Percentiles rank a stretch among this genome's conserved stretches.
Conservation (phyloP, 2,329 filamentous ascomycete species). For the Neopestalotiopsis sp. region DNA sequence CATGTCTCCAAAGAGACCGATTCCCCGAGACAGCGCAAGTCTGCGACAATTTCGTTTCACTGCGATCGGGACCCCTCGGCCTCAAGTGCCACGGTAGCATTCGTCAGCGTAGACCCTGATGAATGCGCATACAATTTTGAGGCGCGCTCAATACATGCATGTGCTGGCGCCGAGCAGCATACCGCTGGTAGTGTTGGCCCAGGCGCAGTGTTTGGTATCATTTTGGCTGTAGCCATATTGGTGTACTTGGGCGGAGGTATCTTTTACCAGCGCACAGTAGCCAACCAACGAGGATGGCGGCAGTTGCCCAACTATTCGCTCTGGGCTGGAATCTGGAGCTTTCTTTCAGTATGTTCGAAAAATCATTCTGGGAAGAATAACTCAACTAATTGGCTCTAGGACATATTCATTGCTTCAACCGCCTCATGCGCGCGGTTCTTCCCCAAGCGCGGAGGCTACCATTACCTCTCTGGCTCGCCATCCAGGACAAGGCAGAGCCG, state of each 20-base stretch:
- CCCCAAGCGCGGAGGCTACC: conserved; percentile 70
- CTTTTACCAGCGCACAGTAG: conserved; percentile 93
- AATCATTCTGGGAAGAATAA: conserved; percentile 17
- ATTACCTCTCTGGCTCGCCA: conserved; percentile 61
- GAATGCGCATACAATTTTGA: conserved; percentile 97
- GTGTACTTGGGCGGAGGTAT: conserved; percentile 93
- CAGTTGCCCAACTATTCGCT: conserved; percentile 93
- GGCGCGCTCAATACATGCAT: conserved; percentile 83
- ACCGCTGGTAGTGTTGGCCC: conserved; percentile 75
- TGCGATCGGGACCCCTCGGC: conserved; percentile 83
- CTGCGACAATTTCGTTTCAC: conserved; percentile 88
- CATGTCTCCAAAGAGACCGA: conserved; percentile 32
- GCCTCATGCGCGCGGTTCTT: conserved; percentile 73
- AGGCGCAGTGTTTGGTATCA: conserved; percentile 84
- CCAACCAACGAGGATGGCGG: conserved; percentile 92
- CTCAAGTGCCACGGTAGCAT: conserved; percentile 74
- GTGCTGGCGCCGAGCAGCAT: conserved; percentile 69
- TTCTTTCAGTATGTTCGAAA: conserved; percentile 73
- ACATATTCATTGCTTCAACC: conserved; percentile 69
- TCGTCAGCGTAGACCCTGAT: conserved; percentile 82
- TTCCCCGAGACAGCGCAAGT: conserved; percentile 62
- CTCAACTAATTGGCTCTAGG: conserved; percentile 42
- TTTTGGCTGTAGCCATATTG: conserved; percentile 75
- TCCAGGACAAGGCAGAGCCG: conserved; percentile 45
- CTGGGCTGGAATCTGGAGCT: conserved; percentile 87